Conservation (phyloP, 2,329 filamentous ascomycete species). For the Clarireedia monteithiana region DNA sequence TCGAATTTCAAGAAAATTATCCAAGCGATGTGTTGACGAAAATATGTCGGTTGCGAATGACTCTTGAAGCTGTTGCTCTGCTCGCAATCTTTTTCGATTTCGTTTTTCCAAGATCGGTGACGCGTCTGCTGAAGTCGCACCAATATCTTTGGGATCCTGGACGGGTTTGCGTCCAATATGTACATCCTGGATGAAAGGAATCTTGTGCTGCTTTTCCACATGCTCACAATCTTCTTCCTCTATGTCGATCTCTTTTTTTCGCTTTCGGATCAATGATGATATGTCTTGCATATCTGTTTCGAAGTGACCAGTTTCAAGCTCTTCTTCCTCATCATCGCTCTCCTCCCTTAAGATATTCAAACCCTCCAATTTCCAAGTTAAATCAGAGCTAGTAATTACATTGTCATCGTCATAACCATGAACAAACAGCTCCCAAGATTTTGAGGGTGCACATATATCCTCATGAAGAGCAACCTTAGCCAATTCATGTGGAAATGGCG, state of each 20-base stretch:
- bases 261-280: constrained; percentile 33
- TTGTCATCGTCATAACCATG: constrained; percentile 20
- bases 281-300: constrained; percentile 26
- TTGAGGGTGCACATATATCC: constrained; percentile 35
- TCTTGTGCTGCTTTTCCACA: not conserved
- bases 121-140: too few species aligned
- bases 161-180: not conserved
- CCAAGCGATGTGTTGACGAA: constrained; percentile 36
- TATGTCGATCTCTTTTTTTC: constrained; percentile 24
- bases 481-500: constrained; percentile 33
- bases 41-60: constrained; percentile 24
- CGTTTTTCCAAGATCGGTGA: too few species aligned
- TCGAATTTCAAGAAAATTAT: constrained; percentile 43
- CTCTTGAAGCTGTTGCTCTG: constrained; percentile 10
- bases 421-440: constrained; percentile 30
- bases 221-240: not conserved
- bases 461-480: constrained; percentile 30
- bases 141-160: too few species aligned
- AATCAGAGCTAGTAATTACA: constrained; percentile 32
- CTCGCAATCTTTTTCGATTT: not conserved
- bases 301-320: constrained; percentile 27
- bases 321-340: constrained; percentile 31
- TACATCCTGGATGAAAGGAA: not conserved
- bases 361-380: constrained; percentile 41
- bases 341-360: constrained; percentile 37